Evolutionary conservation across 345 rosid species (phyloP).

Genomic region (Pugionium dolabratum): DNA sequence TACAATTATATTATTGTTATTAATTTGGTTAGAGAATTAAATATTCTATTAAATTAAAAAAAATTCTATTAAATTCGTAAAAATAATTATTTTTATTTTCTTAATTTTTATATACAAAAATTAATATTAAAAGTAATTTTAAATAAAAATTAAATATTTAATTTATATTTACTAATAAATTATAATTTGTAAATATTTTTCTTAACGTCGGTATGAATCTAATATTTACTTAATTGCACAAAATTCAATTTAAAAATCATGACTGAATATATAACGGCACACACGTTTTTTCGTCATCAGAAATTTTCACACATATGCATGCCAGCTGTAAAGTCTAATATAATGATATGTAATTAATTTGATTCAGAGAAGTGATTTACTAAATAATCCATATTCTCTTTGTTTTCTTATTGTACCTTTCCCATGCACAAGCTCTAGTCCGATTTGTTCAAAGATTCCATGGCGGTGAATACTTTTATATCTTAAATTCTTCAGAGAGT

Average conservation of each 20-base stretch:
- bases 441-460: constrained; percentile 17
- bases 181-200: too few species aligned
- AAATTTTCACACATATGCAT: constrained; percentile 2
- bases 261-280: constrained; percentile 11
- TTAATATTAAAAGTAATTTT: too few species aligned
- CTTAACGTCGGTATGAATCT: too few species aligned
- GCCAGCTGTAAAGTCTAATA: constrained; percentile 19
- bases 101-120: too few species aligned
- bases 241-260: not conserved
- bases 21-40: too few species aligned
- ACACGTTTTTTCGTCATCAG: constrained; percentile 31
- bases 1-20: too few species aligned
- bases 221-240: not conserved
- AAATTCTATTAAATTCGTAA: too few species aligned
- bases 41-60: too few species aligned
- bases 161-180: too few species aligned
- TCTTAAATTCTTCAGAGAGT: not conserved
- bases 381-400: constrained; percentile 11
- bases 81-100: too few species aligned
- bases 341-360: not conserved
- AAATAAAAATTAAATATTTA: too few species aligned
- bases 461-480: constrained; percentile 32
- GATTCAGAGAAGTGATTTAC: constrained; percentile 14
- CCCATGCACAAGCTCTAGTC: constrained; percentile 22
- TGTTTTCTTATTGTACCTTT: constrained; percentile 2